Evolutionary conservation across 2,329 filamentous ascomycete species (phyloP).

Genomic region (Paecilomyces dactylethromorphus): DNA sequence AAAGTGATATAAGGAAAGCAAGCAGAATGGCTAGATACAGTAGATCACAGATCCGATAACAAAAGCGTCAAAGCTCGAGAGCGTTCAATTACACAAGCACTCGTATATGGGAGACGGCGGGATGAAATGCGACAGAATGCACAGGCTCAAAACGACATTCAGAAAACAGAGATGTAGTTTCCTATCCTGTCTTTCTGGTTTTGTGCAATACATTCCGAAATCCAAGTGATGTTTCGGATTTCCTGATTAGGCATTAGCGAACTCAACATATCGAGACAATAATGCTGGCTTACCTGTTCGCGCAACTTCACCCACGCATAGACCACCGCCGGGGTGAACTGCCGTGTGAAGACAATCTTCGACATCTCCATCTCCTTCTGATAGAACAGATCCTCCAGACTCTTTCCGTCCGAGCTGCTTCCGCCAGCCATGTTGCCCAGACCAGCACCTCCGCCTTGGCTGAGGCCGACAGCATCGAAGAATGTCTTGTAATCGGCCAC

Average conservation of each 20-base stretch:
- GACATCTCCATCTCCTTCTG: conserved; percentile 99
- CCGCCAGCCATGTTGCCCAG: conserved; percentile 82
- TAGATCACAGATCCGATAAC: neutral
- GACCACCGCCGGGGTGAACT: conserved; percentile 91
- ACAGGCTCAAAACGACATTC: conserved; percentile 21
- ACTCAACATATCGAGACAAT: neutral
- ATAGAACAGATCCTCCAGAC: conserved; percentile 95
- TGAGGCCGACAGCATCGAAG: conserved; percentile 84
- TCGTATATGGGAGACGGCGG: neutral
- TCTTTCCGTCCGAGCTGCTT: conserved; percentile 73
- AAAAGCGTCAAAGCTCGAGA: neutral
- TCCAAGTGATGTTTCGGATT: conserved; percentile 99
- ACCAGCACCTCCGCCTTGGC: conserved; percentile 64
- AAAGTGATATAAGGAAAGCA: conserved; percentile 8
- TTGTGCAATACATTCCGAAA: conserved; percentile 98
- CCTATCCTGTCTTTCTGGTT: conserved; percentile 98
- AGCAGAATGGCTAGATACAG: conserved; percentile 3
- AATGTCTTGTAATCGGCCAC: conserved; percentile 91
- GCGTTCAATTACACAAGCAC: neutral
- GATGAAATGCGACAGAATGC: conserved; percentile 4
- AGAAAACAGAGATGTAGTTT: conserved; percentile 99
- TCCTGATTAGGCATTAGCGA: conserved; percentile 54
- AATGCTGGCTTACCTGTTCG: conserved; percentile 68
- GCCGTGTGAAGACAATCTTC: conserved; percentile 88
- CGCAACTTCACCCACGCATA: conserved; percentile 97